phyloP scores from a whole-genome alignment of 108 stramenopile species.

The Fistulifera pelliculosa region DNA sequence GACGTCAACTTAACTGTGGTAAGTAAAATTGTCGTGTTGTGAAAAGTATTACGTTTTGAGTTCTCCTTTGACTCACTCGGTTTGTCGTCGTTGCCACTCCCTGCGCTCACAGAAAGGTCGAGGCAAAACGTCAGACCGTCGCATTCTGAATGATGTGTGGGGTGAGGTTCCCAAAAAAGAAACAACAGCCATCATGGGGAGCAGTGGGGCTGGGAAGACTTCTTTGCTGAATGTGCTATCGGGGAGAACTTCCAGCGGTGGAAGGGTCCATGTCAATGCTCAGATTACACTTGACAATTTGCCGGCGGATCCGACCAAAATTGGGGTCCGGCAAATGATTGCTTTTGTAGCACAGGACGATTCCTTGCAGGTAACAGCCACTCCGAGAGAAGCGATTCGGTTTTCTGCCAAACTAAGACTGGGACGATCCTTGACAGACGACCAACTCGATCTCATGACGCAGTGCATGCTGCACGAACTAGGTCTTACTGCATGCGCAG shows the following conservation, averaged over 20 bases:
- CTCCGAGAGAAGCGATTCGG: slow-evolving; percentile 77
- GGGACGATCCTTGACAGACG: slow-evolving; percentile 35
- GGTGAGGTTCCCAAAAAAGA: slow-evolving; percentile 56
- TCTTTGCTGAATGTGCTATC: slow-evolving; percentile 50
- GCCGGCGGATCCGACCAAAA: slow-evolving; percentile 34
- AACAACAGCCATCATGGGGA: slow-evolving; percentile 60
- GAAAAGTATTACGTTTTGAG: too few relatives aligned
- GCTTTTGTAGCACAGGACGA: slow-evolving; percentile 88
- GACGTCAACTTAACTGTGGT: slow-evolving; percentile 43
- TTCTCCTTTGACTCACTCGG: too few relatives aligned
- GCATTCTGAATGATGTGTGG: slow-evolving; percentile 48
- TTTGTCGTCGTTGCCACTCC: slow-evolving; percentile 16
- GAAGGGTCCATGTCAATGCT: too few relatives aligned
- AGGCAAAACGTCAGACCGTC: not conserved
- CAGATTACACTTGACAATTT: slow-evolving; percentile 26
- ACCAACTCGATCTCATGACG: slow-evolving; percentile 50
- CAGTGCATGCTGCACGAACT: slow-evolving; percentile 67
- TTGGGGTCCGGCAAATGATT: slow-evolving; percentile 37
- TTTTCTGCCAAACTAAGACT: slow-evolving; percentile 78
- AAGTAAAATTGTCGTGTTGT: too few relatives aligned
- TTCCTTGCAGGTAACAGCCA: slow-evolving; percentile 57
- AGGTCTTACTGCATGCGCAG: slow-evolving; percentile 50
- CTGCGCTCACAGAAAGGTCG: slow-evolving; percentile 1
- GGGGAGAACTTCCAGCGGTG: slow-evolving; percentile 25
- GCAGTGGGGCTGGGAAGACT: slow-evolving; percentile 65